These are phyloP conservation scores for Leishmania turanica DNA, from an alignment of 208 protist species.

Conservation along the genomic window DNA sequence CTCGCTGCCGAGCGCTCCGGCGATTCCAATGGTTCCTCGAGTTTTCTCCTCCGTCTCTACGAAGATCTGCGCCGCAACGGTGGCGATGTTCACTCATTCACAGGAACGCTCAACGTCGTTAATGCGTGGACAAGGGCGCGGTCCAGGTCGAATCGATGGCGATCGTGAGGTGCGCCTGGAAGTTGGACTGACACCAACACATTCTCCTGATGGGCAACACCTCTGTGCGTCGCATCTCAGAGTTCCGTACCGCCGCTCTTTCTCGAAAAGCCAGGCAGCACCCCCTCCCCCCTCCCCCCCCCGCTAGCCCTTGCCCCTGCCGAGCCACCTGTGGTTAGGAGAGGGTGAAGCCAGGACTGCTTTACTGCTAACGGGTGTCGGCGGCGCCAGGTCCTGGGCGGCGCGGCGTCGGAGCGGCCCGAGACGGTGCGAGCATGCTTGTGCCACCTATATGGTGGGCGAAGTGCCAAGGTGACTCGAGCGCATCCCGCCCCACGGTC, in stretches of 20 bases:
- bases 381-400: background rate
- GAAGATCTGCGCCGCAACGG: constrained; percentile 52
- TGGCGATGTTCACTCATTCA: constrained; percentile 58
- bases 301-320: background rate
- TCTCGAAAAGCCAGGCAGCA: background rate
- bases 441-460: background rate
- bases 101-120: constrained; percentile 57
- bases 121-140: constrained; percentile 77
- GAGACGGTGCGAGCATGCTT: background rate
- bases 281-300: too few relatives aligned
- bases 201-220: background rate
- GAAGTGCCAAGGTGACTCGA: background rate
- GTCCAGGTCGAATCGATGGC: constrained; percentile 17
- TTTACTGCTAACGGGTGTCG: background rate
- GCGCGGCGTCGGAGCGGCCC: background rate
- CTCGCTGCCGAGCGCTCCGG: background rate
- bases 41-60: constrained; percentile 63
- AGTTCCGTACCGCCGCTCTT: background rate
- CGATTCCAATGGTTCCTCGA: constrained; percentile 11
- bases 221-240: background rate
- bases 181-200: background rate
- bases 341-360: background rate
- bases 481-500: background rate
- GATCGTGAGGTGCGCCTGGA: background rate
- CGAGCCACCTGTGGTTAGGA: background rate